Conservation (phyloP, 345 rosid species). For the Reutealis trisperma region DNA sequence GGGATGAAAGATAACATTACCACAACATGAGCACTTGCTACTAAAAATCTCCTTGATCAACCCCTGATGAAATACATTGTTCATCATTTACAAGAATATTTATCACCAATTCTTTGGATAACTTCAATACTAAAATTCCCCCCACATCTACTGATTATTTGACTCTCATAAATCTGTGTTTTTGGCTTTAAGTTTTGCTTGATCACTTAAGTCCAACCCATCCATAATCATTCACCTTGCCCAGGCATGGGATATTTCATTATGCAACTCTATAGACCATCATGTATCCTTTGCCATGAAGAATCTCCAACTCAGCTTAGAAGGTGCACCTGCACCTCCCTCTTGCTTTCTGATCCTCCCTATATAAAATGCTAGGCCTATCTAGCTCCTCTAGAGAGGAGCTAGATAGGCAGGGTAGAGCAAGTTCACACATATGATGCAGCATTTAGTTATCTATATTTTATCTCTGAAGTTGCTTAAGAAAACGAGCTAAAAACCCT, state of each 20-base stretch:
- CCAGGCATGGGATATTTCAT: no score
- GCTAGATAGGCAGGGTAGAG: not conserved
- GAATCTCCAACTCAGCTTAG: not conserved
- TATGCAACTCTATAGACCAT: no score
- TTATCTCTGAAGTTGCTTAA: not conserved
- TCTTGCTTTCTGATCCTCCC: not conserved
- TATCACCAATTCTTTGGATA: no score
- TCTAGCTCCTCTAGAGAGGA: not conserved
- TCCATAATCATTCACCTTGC: no score
- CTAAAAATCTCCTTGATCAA: not conserved
- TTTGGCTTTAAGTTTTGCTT: no score
- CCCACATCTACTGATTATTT: no score
- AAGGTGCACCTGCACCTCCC: not conserved
- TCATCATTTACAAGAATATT: not conserved
- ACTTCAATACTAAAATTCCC: no score
- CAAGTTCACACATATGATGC: constrained; percentile 5
- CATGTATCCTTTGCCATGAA: no score
- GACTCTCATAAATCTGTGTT: no score
- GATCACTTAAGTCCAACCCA: no score
- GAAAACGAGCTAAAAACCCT: not conserved
- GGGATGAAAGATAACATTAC: not conserved
- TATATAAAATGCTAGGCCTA: no score
- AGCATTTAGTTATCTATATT: not conserved
- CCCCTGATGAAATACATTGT: not conserved
- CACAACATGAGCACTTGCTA: not conserved